phyloP scores from a whole-genome alignment of 1,139 yeast species.

The Blastobotrys raffinosifermentans region DNA sequence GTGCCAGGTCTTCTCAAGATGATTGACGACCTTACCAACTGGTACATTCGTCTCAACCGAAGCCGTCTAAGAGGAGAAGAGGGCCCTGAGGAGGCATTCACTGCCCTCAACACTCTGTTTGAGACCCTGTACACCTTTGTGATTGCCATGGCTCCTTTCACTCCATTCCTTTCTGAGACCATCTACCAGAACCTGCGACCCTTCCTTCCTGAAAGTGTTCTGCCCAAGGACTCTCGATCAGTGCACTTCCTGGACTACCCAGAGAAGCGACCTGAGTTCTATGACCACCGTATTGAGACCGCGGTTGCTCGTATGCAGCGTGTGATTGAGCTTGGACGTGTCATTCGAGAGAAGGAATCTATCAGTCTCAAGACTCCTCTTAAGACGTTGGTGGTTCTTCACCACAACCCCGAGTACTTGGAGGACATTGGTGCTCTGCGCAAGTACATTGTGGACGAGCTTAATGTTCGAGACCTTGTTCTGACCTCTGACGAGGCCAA shows the following conservation, averaged over 20 bases:
- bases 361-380: slow-evolving; percentile 94
- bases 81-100: slow-evolving; percentile 74
- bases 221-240: slow-evolving; percentile 57
- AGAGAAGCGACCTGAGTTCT: slow-evolving; percentile 70
- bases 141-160: slow-evolving; percentile 98
- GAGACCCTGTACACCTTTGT: slow-evolving; percentile 85
- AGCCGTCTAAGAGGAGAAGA: slow-evolving; percentile 94
- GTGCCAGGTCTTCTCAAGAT: slow-evolving; percentile 85
- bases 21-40: slow-evolving; percentile 93
- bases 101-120: slow-evolving; percentile 83
- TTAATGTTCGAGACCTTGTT: slow-evolving; percentile 82
- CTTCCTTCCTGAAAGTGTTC: slow-evolving; percentile 47
- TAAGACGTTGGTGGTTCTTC: slow-evolving; percentile 78
- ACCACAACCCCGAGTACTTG: slow-evolving; percentile 68
- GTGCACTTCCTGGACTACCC: slow-evolving; percentile 94
- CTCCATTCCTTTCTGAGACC: slow-evolving; percentile 90
- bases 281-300: slow-evolving; percentile 59
- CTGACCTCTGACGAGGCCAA: slow-evolving; percentile 88
- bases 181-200: slow-evolving; percentile 72
- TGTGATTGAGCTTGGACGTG: slow-evolving; percentile 94
- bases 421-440: slow-evolving; percentile 73
- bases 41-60: slow-evolving; percentile 98
- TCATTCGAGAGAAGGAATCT: slow-evolving; percentile 90
- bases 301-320: slow-evolving; percentile 96
- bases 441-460: slow-evolving; percentile 78